Evolutionary conservation across 1,139 yeast species (phyloP).

Genomic region (Casaregolazyma lundiana): DNA sequence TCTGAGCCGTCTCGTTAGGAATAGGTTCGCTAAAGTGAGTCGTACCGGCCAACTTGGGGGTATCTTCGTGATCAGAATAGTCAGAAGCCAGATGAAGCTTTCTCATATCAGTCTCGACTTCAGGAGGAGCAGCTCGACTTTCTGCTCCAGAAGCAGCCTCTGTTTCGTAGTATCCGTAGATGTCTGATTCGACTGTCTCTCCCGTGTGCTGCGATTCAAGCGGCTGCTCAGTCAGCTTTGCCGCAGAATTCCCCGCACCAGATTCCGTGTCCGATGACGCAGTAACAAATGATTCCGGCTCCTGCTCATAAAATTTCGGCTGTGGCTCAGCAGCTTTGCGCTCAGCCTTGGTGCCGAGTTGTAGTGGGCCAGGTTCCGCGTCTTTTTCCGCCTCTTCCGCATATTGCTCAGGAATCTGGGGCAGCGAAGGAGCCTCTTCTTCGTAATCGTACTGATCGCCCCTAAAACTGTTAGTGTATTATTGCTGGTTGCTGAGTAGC

Average conservation of each 20-base stretch:
- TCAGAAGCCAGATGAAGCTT: not conserved
- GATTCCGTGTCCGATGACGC: not conserved
- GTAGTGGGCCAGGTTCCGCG: conserved; percentile 16
- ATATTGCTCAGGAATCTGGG: conserved; percentile 27
- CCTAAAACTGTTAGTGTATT: no score
- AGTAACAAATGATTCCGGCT: not conserved
- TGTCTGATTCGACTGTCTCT: conserved; percentile 9
- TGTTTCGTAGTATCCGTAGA: conserved; percentile 18
- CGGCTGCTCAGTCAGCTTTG: not conserved
- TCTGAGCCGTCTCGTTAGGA: not conserved
- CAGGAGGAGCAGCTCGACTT: not conserved
- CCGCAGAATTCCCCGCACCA: not conserved
- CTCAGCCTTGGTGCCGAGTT: conserved; percentile 22
- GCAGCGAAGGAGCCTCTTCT: conserved; percentile 22
- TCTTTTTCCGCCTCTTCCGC: conserved; percentile 3
- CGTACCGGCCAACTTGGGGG: not conserved
- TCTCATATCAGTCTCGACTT: not conserved
- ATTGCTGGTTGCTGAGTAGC: not conserved
- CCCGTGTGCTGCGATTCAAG: not conserved
- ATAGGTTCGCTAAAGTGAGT: not conserved
- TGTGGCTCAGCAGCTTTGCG: conserved; percentile 8
- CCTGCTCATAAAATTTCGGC: conserved; percentile 2
- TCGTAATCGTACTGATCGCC: conserved; percentile 26
- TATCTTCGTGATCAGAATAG: not conserved
- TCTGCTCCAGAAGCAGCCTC: conserved; percentile 10